Conservation (phyloP, 768 basidiomycete genomes). For the Gyrodon lividus region DNA sequence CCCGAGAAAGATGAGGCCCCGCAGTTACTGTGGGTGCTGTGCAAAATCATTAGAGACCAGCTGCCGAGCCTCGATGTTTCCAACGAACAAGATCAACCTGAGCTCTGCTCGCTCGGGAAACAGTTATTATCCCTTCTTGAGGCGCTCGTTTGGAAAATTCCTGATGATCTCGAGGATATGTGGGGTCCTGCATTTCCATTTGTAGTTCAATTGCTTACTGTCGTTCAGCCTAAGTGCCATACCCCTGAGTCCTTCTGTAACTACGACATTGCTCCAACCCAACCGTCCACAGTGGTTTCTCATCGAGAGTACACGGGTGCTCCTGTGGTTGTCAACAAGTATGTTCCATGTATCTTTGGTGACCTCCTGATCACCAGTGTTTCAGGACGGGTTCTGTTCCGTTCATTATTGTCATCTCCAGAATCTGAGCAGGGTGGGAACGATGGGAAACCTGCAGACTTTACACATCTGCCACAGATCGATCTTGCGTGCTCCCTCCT, state of each 20-base stretch:
- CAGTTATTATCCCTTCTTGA: slow-evolving; percentile 53
- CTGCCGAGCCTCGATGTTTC: slow-evolving; percentile 35
- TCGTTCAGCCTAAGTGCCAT: slow-evolving; percentile 39
- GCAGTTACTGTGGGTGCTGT: slow-evolving; percentile 40
- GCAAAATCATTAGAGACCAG: slow-evolving; percentile 41
- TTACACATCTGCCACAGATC: slow-evolving; percentile 40
- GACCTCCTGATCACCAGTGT: slow-evolving; percentile 10
- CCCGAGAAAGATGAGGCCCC: slow-evolving; percentile 28
- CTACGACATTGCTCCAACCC: slow-evolving; percentile 49
- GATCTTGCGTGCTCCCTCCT: slow-evolving; percentile 50
- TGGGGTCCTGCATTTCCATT: slow-evolving; percentile 12
- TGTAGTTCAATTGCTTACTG: neutral
- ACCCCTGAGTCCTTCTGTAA: slow-evolving; percentile 38
- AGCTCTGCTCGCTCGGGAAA: slow-evolving; percentile 34
- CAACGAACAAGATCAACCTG: slow-evolving; percentile 22
- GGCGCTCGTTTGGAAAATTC: slow-evolving; percentile 47
- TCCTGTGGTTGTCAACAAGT: slow-evolving; percentile 54
- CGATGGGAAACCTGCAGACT: slow-evolving; percentile 23
- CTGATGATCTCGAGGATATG: slow-evolving; percentile 42
- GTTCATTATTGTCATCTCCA: slow-evolving; percentile 41
- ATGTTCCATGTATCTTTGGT: slow-evolving; percentile 3
- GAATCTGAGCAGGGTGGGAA: slow-evolving; percentile 19
- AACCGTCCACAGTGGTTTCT: slow-evolving; percentile 55
- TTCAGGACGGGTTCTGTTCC: slow-evolving; percentile 45
- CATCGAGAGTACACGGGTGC: slow-evolving; percentile 44